Evolutionary conservation across 75 land plant genomes (phyloP).

Genomic region (Chamaecyparis obtusa): DNA sequence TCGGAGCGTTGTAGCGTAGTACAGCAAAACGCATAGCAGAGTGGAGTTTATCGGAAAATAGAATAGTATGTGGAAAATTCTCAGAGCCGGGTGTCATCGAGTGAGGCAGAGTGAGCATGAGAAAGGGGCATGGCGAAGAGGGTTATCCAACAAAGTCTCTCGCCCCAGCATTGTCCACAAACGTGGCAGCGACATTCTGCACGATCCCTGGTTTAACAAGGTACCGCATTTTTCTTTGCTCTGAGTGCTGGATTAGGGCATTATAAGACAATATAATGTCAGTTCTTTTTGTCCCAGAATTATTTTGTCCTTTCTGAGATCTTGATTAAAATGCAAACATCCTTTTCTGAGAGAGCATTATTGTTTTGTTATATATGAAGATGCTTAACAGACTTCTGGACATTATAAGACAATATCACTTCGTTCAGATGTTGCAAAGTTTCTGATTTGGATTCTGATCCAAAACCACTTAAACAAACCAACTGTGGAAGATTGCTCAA

Average conservation of each 20-base stretch:
- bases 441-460: too few relatives aligned
- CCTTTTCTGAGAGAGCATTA: neutral
- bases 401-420: too few relatives aligned
- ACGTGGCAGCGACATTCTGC: constrained; percentile 92
- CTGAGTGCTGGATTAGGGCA: neutral
- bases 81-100: neutral
- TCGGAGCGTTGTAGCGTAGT: neutral
- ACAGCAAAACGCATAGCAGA: neutral
- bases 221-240: constrained; percentile 22
- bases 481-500: too few relatives aligned
- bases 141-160: constrained; percentile 23
- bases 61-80: neutral
- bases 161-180: constrained; percentile 84
- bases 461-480: too few relatives aligned
- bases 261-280: too few relatives aligned
- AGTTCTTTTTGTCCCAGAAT: neutral
- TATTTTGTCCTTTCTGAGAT: neutral
- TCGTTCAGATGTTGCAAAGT: too few relatives aligned
- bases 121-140: neutral
- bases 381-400: too few relatives aligned
- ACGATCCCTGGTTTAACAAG: constrained; percentile 99
- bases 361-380: neutral
- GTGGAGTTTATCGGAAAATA: neutral
- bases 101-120: neutral
- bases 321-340: neutral